These are phyloP conservation scores for Diaporthe vexans DNA, from an alignment of 2,329 filamentous ascomycete genomes.

Conservation along the genomic window DNA sequence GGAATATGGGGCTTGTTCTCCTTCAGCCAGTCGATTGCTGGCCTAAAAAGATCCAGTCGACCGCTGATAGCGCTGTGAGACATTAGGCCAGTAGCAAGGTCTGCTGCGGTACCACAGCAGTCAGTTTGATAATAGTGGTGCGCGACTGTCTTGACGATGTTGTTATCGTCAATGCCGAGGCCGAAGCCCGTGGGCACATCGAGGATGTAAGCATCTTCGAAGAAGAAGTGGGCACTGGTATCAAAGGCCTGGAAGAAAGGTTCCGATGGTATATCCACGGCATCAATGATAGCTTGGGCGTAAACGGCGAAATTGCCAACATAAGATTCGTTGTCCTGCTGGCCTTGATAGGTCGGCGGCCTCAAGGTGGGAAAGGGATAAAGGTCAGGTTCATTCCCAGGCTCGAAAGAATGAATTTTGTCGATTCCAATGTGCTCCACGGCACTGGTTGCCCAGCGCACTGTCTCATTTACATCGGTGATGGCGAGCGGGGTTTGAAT, in stretches of 20 bases:
- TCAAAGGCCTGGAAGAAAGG: conserved; percentile 55
- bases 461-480: conserved; percentile 52
- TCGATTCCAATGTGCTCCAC: conserved; percentile 49
- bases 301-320: conserved; percentile 54
- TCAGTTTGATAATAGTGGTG: conserved; percentile 55
- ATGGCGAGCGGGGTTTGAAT: conserved; percentile 54
- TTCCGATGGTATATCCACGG: conserved; percentile 46
- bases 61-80: conserved; percentile 37
- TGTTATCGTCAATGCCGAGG: conserved; percentile 51
- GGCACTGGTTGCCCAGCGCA: conserved; percentile 52
- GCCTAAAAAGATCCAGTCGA: conserved; percentile 47
- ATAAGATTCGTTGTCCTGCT: conserved; percentile 51
- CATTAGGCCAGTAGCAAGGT: conserved; percentile 46
- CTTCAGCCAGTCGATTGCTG: conserved; percentile 51
- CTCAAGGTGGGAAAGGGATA: conserved; percentile 49
- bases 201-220: conserved; percentile 46
- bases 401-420: conserved; percentile 53
- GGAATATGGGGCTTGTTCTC: conserved; percentile 49
- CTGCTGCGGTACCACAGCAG: conserved; percentile 47
- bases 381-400: conserved; percentile 53
- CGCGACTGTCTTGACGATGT: conserved; percentile 53
- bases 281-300: conserved; percentile 48
- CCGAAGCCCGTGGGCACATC: conserved; percentile 50
- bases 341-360: conserved; percentile 53
- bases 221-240: conserved; percentile 48